Conservation (phyloP, 441 rosid species). For the Gossypium lobatum region DNA sequence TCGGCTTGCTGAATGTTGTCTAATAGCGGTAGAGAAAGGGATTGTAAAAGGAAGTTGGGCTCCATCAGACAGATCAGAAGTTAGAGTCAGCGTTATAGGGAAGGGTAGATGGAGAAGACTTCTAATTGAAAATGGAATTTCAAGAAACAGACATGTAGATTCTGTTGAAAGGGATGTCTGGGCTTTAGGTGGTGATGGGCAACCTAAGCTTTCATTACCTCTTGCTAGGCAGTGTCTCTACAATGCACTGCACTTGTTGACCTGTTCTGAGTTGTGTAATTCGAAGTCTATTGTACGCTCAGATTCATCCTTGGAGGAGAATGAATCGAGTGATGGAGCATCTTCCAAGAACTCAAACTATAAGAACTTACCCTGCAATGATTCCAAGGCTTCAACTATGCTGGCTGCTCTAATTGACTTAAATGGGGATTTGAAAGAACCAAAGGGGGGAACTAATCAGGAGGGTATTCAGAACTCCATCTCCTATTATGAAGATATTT, state of each 20-base stretch:
- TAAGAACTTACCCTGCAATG: slow-evolving; percentile 28
- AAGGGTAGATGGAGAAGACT: slow-evolving; percentile 93
- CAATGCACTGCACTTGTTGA: slow-evolving; percentile 68
- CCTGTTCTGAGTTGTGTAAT: slow-evolving; percentile 28
- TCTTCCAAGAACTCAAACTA: slow-evolving; percentile 32
- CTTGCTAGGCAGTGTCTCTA: slow-evolving; percentile 76
- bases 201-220: slow-evolving; percentile 66
- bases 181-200: slow-evolving; percentile 35
- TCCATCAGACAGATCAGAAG: slow-evolving; percentile 46
- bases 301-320: slow-evolving; percentile 35
- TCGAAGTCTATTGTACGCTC: slow-evolving; percentile 31
- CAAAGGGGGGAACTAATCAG: slow-evolving; percentile 57
- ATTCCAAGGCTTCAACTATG: slow-evolving; percentile 34
- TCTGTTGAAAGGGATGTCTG: slow-evolving; percentile 30
- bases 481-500: slow-evolving; percentile 42
- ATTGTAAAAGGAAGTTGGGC: slow-evolving; percentile 35
- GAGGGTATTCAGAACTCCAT: slow-evolving; percentile 65
- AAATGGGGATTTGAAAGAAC: slow-evolving; percentile 70
- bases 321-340: slow-evolving; percentile 37
- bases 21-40: slow-evolving; percentile 81
- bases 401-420: slow-evolving; percentile 29
- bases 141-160: slow-evolving; percentile 38
- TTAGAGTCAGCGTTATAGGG: slow-evolving; percentile 60
- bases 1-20: slow-evolving; percentile 90
- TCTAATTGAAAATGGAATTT: slow-evolving; percentile 42